Evolutionary conservation across 2,329 filamentous ascomycete genomes (phyloP).

Genomic region (Elsinoe arachidis): DNA sequence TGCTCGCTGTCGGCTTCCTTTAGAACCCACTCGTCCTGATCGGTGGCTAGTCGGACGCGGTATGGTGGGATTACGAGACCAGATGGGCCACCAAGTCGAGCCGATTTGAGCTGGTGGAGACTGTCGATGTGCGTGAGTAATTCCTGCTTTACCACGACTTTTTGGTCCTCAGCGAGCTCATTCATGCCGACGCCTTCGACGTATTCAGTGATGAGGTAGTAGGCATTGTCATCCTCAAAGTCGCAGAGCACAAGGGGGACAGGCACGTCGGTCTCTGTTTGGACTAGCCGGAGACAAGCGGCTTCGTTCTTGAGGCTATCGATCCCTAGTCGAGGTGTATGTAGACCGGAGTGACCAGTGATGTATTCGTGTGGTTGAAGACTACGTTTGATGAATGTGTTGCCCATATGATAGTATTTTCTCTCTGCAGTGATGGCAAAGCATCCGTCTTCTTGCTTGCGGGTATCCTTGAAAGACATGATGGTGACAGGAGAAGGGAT

Average conservation of each 20-base stretch:
- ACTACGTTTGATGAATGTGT: not conserved
- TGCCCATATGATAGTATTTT: not conserved
- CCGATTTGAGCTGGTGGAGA: not conserved
- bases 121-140: not conserved
- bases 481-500: too few relatives aligned
- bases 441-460: not conserved
- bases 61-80: slow-evolving; percentile 17
- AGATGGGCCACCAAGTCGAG: slow-evolving; percentile 15
- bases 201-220: not conserved
- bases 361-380: not conserved
- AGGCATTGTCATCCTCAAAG: not conserved
- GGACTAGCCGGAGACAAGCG: not conserved
- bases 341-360: not conserved
- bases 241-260: not conserved
- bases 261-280: not conserved
- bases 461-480: too few relatives aligned
- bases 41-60: slow-evolving; percentile 10
- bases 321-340: not conserved
- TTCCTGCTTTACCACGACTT: not conserved
- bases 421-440: not conserved
- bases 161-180: not conserved
- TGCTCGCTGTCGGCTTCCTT: slow-evolving; percentile 11
- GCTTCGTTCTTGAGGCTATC: not conserved
- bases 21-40: slow-evolving; percentile 13
- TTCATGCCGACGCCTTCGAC: not conserved